Base-by-base conservation (phyloP, 768 basidiomycete species). In the Artomyces pyxidatus region DNA sequence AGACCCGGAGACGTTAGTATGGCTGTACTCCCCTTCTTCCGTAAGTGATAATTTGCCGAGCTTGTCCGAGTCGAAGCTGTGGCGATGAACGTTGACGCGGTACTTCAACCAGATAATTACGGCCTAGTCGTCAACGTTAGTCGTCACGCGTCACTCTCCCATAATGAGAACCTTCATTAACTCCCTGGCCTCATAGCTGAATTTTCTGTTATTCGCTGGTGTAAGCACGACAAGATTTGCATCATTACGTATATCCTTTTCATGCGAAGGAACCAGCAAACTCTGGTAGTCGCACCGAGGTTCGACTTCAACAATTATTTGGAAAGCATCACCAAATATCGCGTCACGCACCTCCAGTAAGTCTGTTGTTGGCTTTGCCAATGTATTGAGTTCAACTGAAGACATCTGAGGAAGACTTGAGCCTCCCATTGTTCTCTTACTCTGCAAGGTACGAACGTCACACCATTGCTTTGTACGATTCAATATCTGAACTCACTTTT, bases 1-100 rank as follows among this genome's bases (percentile, higher is more conserved):
- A 62, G 64, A 42, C 72, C 76, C 16, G 85, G 83, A 0, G 83
- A 87, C 59, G 67, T 81, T n/a, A n/a, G n/a, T n/a, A n/a, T n/a
- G n/a, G n/a, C 12, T 62, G 63, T 61, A 4, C 42, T 65, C 2
- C 63, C 63, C 3, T 59, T 65, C 40, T 64, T 42, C 38, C 63
- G 63, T 65, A 29, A 54, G 63, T 50, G 25, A 4, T 3, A 12
- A 17, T 29, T 17, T 37, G 27, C 48, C n/a, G n/a, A 17, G 25
- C 19, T 37, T 32, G 26, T 19, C 27, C 28, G 23, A 5, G 4
- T 16, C 21, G 22, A 6, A 19, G 9, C 19, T 25, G 25, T 48
- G 19, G 11, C 2, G 10, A 26, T 5, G 4, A n/a, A 19, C 26
- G 6, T 17, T 6, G 19, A 21, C 19, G 30, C 54, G 25, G n/a